phyloP scores from a whole-genome alignment of 371 early-diverging fungal species.

The Zopfochytrium polystomum region DNA sequence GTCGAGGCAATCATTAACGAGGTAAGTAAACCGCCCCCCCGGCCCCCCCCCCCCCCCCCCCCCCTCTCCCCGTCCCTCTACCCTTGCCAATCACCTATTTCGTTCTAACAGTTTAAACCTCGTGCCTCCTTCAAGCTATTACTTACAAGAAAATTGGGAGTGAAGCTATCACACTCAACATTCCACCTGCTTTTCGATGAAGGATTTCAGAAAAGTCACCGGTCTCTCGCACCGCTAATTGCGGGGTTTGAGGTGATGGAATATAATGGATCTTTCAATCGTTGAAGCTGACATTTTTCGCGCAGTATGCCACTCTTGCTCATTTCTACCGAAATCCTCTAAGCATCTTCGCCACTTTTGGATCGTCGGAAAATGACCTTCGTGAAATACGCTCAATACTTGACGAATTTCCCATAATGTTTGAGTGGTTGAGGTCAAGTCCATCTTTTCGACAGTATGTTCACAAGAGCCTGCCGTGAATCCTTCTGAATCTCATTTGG shows the following conservation, averaged over 20 bases:
- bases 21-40: no score
- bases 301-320: constrained; percentile 79
- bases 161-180: constrained; percentile 1
- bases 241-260: constrained; percentile 5
- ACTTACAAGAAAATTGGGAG: neutral
- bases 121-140: constrained; percentile 1
- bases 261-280: neutral
- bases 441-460: no score
- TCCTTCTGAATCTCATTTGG: no score
- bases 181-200: constrained; percentile 7
- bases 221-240: constrained; percentile 7
- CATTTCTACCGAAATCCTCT: constrained; percentile 84
- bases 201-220: constrained; percentile 9
- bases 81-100: neutral
- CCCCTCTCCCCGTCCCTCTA: neutral
- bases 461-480: no score
- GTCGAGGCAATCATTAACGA: constrained; percentile 71
- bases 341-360: constrained; percentile 55
- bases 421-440: no score
- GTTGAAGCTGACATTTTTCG: no score
- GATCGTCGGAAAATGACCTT: no score
- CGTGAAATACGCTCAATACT: no score
- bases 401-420: no score
- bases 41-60: neutral
- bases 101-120: neutral